Evolutionary conservation across 495 filamentous ascomycete species (phyloP).

Genomic region (Neurospora africana): DNA sequence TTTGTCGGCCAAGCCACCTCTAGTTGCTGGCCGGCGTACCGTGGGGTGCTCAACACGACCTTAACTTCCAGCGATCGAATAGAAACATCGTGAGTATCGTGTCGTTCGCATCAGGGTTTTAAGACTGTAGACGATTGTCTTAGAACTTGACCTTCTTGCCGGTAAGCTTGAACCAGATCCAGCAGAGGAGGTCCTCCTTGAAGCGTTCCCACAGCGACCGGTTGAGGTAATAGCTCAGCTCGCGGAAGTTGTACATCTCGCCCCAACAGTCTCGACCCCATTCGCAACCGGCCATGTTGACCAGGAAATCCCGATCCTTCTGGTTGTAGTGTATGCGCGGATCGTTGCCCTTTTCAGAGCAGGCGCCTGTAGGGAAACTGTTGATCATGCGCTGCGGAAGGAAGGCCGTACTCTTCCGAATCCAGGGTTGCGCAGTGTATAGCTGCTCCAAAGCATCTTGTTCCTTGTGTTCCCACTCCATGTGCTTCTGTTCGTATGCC

Average conservation of each 20-base stretch:
- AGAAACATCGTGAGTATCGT: conserved; percentile 10
- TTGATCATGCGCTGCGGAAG: conserved; percentile 88
- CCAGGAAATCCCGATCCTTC: conserved; percentile 80
- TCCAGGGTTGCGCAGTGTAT: conserved; percentile 86
- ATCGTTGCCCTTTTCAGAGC: conserved; percentile 61
- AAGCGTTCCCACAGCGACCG: conserved; percentile 66
- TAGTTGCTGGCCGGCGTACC: neutral
- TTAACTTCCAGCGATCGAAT: neutral
- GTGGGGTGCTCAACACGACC: neutral
- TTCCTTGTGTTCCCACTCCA: conserved; percentile 99
- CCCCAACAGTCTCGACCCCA: conserved; percentile 97
- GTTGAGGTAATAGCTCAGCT: conserved; percentile 79
- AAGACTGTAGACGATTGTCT: neutral
- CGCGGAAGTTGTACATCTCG: conserved; percentile 89
- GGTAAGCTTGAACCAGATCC: conserved; percentile 44
- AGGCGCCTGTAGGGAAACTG: conserved; percentile 84
- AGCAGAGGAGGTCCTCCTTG: conserved; percentile 46
- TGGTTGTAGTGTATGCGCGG: conserved; percentile 75
- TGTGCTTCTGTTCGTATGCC: conserved; percentile 95
- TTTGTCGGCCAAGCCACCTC: neutral
- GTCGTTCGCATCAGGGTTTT: neutral
- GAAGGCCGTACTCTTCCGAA: conserved; percentile 79
- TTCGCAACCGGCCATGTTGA: conserved; percentile 97
- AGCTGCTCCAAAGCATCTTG: conserved; percentile 91
- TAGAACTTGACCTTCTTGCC: conserved; percentile 43